A percentile compares a stretch with the other conserved stretches of the same genome.
These are phyloP conservation scores for Vitis hybrid DNA, from an alignment of 177 flowering plant species.

Conservation along the genomic window DNA sequence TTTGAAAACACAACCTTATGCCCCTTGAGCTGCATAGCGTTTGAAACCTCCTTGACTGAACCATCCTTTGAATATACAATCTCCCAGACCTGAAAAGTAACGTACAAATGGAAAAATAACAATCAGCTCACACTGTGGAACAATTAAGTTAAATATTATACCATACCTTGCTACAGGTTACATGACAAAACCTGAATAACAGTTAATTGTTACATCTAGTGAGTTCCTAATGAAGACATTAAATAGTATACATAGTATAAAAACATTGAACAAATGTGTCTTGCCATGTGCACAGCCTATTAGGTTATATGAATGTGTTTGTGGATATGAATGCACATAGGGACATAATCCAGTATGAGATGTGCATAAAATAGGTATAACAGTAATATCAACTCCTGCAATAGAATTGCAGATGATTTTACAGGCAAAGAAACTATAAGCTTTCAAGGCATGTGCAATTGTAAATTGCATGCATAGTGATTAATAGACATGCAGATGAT, in stretches of 20 bases:
- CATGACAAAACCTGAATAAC: slow-evolving; percentile 1
- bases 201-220: not conserved
- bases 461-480: too few relatives aligned
- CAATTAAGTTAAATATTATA: not conserved
- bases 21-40: slow-evolving; percentile 95
- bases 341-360: too few relatives aligned
- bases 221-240: not conserved
- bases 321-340: too few relatives aligned
- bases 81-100: slow-evolving; percentile 80
- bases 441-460: too few relatives aligned
- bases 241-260: too few relatives aligned
- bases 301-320: too few relatives aligned
- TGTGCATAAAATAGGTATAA: too few relatives aligned
- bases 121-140: not conserved
- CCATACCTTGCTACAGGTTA: not conserved
- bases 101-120: not conserved
- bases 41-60: slow-evolving; percentile 82
- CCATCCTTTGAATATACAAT: slow-evolving; percentile 89
- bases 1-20: slow-evolving; percentile 58
- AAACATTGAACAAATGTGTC: too few relatives aligned
- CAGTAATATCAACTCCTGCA: too few relatives aligned
- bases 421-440: too few relatives aligned
- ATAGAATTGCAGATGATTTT: too few relatives aligned
- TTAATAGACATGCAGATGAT: not conserved
- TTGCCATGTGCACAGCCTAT: too few relatives aligned